Percentiles rank a stretch among this genome's conserved stretches.
These are phyloP conservation scores for Phytophthora ramorum DNA, from an alignment of 352 stramenopile species.

Conservation along the genomic window DNA sequence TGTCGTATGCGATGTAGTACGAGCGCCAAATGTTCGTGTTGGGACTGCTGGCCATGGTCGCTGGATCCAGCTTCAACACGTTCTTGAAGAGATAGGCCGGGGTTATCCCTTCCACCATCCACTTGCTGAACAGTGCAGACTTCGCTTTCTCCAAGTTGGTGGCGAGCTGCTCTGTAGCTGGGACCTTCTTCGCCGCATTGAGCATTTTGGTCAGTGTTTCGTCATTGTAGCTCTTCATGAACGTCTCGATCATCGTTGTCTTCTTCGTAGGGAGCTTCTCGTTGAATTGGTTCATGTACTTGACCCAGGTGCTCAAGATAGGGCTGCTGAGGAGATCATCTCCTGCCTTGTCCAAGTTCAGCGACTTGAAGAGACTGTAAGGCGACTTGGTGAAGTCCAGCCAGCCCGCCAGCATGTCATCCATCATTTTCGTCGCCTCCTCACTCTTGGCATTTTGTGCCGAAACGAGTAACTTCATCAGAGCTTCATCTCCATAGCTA, in stretches of 20 bases:
- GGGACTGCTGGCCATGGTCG: not conserved
- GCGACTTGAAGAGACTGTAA: not conserved
- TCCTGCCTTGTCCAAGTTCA: constrained; percentile 4
- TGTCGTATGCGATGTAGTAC: constrained; percentile 25
- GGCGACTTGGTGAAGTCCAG: not conserved
- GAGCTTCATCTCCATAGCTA: not conserved
- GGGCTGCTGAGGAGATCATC: constrained; percentile 9
- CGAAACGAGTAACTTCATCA: constrained; percentile 7
- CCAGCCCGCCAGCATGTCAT: constrained; percentile 5
- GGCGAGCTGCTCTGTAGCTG: constrained; percentile 3
- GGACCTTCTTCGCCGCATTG: not conserved
- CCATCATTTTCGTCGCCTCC: no score
- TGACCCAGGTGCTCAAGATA: not conserved
- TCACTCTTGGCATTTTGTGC: no score
- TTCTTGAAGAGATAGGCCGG: constrained; percentile 7
- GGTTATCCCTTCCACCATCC: constrained; percentile 11
- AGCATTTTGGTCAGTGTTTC: constrained; percentile 20
- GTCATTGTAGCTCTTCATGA: constrained; percentile 22
- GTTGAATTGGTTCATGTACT: constrained; percentile 21
- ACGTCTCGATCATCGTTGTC: constrained; percentile 17
- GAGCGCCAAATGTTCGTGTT: constrained; percentile 17
- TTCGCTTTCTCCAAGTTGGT: constrained; percentile 10
- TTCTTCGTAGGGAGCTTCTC: constrained; percentile 11
- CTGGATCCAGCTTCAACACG: constrained; percentile 16
- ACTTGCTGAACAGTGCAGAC: constrained; percentile 13